These are phyloP conservation scores for Lonicera japonica DNA, from an alignment of 129 eudicot genomes.

Conservation along the genomic window DNA sequence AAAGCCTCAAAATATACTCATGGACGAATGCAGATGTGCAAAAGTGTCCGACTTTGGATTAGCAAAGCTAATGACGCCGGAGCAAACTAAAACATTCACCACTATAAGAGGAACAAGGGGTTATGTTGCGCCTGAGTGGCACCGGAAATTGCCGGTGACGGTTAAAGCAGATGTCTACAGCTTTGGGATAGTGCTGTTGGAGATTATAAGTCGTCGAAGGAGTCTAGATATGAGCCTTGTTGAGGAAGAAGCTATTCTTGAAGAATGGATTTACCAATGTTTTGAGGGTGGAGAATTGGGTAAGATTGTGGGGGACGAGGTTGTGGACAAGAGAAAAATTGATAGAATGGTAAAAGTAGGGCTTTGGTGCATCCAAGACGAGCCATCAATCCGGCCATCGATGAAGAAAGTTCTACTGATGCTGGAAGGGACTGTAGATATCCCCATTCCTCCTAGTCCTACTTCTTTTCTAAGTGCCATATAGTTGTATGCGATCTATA, in stretches of 20 bases:
- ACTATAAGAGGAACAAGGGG: constrained; percentile 30
- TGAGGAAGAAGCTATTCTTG: background rate
- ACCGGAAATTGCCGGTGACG: constrained; percentile 19
- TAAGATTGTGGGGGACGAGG: constrained; percentile 14
- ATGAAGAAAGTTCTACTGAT: constrained; percentile 27
- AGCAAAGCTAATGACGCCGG: constrained; percentile 28
- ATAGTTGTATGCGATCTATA: background rate
- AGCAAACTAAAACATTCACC: constrained; percentile 27
- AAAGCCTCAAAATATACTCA: constrained; percentile 25
- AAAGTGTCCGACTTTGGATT: constrained; percentile 28
- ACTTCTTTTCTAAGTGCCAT: constrained; percentile 4
- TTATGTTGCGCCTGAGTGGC: constrained; percentile 25
- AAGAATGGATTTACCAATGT: constrained; percentile 23
- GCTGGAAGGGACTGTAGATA: constrained; percentile 31
- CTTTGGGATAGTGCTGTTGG: constrained; percentile 23
- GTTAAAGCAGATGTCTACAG: constrained; percentile 33
- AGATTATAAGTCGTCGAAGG: constrained; percentile 1
- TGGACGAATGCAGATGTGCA: constrained; percentile 16
- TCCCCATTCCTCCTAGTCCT: constrained; percentile 3
- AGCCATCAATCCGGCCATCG: constrained; percentile 26
- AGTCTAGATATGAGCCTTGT: background rate
- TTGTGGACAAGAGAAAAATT: constrained; percentile 9
- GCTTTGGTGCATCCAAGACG: constrained; percentile 29
- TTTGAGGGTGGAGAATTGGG: background rate
- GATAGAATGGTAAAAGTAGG: constrained; percentile 23